Conservation (phyloP, 805 yeast genomes). For the Starmerella roubikii region DNA sequence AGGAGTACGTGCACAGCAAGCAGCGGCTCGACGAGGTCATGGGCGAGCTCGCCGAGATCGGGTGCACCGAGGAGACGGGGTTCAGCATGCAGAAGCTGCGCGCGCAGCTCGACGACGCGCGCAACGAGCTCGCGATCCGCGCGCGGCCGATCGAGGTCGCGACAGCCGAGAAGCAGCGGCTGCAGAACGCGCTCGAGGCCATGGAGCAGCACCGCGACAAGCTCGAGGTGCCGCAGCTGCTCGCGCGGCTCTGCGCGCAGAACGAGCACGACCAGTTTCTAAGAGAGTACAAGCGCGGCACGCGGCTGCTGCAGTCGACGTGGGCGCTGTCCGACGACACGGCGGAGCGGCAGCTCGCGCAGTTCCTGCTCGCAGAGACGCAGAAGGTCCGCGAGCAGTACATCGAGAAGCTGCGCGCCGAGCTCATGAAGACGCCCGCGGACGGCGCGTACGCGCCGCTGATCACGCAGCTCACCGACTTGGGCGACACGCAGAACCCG, state of each 20-base stretch:
- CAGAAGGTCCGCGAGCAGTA: conserved; percentile 42
- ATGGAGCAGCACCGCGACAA: conserved; percentile 40
- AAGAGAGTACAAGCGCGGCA: conserved; percentile 43
- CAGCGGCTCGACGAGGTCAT: conserved; percentile 49
- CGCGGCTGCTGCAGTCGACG: conserved; percentile 20
- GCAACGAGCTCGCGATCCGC: conserved; percentile 38
- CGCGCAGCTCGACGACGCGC: conserved; percentile 34
- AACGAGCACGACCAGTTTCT: conserved; percentile 47
- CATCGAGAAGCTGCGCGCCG: conserved; percentile 40
- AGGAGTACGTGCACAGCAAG: conserved; percentile 51
- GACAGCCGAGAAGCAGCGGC: conserved; percentile 35
- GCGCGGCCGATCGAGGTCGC: conserved; percentile 48
- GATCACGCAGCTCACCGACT: conserved; percentile 44
- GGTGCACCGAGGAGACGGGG: conserved; percentile 23
- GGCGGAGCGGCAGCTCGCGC: conserved; percentile 28
- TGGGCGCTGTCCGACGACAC: conserved; percentile 11
- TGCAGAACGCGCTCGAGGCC: conserved; percentile 37
- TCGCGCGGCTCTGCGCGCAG: conserved; percentile 32
- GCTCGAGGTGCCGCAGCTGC: conserved; percentile 43
- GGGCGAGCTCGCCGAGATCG: conserved; percentile 34
- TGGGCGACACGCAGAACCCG: conserved; percentile 54
- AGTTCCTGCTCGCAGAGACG: conserved; percentile 44
- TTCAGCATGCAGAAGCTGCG: conserved; percentile 29
- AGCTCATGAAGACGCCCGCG: conserved; percentile 27
- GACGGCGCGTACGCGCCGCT: conserved; percentile 26